Percentiles rank a stretch among this genome's conserved stretches.
Evolutionary conservation across 2,329 filamentous ascomycete genomes (phyloP).

Genomic region (Xylariales sp.): DNA sequence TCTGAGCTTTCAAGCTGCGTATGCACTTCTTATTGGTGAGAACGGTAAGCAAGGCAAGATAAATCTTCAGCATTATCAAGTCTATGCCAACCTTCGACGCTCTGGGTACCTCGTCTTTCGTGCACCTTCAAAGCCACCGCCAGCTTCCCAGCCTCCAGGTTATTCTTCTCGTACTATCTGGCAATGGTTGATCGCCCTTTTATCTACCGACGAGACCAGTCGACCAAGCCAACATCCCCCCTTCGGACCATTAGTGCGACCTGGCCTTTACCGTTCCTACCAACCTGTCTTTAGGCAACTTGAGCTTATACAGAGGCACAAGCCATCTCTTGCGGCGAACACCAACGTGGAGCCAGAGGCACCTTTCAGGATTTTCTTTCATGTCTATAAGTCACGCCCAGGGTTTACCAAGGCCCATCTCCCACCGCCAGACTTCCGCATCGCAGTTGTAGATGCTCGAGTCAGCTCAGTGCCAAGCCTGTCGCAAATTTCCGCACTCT

Average conservation of each 20-base stretch:
- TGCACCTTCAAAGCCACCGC: constrained; percentile 39
- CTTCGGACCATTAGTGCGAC: constrained; percentile 55
- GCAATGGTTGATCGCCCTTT: constrained; percentile 50
- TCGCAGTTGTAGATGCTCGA: constrained; percentile 76
- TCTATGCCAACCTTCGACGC: constrained; percentile 81
- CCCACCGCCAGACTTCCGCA: constrained; percentile 74
- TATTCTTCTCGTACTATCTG: too few relatives aligned
- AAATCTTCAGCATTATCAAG: constrained; percentile 75
- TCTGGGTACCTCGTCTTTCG: constrained; percentile 77
- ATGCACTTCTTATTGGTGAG: constrained; percentile 74
- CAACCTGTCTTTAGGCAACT: constrained; percentile 72
- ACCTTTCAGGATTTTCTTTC: constrained; percentile 71
- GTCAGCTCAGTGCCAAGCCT: constrained; percentile 68
- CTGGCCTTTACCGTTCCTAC: constrained; percentile 64
- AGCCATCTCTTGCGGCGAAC: constrained; percentile 37
- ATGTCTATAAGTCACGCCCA: constrained; percentile 72
- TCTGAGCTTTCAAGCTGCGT: constrained; percentile 86
- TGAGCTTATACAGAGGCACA: constrained; percentile 67
- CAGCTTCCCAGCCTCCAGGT: constrained; percentile 11
- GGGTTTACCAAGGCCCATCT: constrained; percentile 77
- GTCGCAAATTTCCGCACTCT: constrained; percentile 63
- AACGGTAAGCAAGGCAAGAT: constrained; percentile 58
- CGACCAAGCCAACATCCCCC: constrained; percentile 20
- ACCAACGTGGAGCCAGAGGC: constrained; percentile 26
- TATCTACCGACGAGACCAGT: constrained; percentile 21